Percentiles rank a stretch among this genome's conserved stretches.
phyloP scores from a whole-genome alignment of 306 rosid genomes.

The Prunus mongolica region DNA sequence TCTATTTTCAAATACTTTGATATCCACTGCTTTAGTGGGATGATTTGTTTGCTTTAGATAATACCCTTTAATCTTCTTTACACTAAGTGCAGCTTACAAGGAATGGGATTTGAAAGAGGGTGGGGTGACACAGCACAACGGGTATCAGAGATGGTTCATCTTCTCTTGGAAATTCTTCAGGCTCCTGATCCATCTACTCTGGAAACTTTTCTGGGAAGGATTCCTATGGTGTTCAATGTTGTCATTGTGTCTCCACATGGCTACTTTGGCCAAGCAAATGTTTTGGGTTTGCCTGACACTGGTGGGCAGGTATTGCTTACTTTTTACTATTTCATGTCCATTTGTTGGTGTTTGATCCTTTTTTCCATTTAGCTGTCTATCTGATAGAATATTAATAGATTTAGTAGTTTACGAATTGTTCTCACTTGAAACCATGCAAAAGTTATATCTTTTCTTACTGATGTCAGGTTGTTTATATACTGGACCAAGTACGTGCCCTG shows the following conservation, averaged over 20 bases:
- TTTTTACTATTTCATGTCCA: neutral
- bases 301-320: slow-evolving; percentile 80
- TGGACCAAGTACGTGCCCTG: slow-evolving; percentile 97
- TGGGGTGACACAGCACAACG: slow-evolving; percentile 74
- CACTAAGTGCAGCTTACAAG: slow-evolving; percentile 54
- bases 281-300: slow-evolving; percentile 95
- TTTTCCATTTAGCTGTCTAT: neutral
- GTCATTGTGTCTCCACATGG: slow-evolving; percentile 91
- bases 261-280: slow-evolving; percentile 94
- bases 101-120: slow-evolving; percentile 76
- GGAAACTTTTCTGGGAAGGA: slow-evolving; percentile 84
- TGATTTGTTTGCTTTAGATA: neutral
- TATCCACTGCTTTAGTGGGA: neutral
- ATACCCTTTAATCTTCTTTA: neutral
- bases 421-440: neutral
- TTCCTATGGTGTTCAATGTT: slow-evolving; percentile 92
- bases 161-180: slow-evolving; percentile 70
- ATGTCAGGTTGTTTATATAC: slow-evolving; percentile 81
- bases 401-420: neutral
- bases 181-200: slow-evolving; percentile 82
- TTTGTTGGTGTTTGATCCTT: neutral
- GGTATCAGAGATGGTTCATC: slow-evolving; percentile 58
- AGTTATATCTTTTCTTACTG: neutral
- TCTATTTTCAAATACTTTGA: neutral
- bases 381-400: neutral